phyloP scores from a whole-genome alignment of 495 filamentous ascomycete species.

The Xylaria palmicola region DNA sequence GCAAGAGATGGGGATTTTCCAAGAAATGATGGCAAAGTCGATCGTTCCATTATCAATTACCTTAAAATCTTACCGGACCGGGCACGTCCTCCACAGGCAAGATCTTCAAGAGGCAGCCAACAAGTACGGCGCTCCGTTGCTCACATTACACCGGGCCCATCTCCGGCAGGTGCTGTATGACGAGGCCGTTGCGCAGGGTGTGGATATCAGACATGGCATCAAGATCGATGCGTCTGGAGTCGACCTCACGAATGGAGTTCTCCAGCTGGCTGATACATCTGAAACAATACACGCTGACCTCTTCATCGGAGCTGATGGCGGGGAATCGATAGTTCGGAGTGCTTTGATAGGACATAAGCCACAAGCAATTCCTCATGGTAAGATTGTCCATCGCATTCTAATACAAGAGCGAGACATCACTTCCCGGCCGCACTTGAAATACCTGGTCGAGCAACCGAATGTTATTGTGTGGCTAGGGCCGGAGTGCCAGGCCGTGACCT shows the following conservation, averaged over 20 bases:
- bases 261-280: background rate
- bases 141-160: background rate
- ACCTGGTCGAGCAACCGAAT: slow-evolving; percentile 13
- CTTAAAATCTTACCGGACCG: slow-evolving; percentile 11
- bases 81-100: background rate
- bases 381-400: slow-evolving; percentile 15
- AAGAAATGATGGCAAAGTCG: slow-evolving; percentile 6
- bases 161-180: background rate
- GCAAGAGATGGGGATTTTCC: slow-evolving; percentile 11
- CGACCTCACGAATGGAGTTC: background rate
- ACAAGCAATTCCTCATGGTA: slow-evolving; percentile 2
- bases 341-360: background rate
- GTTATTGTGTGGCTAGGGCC: slow-evolving; percentile 20
- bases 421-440: background rate
- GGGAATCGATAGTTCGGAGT: background rate
- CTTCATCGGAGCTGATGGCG: slow-evolving; percentile 13
- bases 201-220: slow-evolving; percentile 5
- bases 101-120: background rate
- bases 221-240: background rate
- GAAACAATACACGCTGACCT: background rate
- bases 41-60: background rate
- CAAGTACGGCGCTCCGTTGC: background rate
- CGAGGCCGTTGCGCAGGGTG: background rate
- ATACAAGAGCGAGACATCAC: background rate
- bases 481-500: slow-evolving; percentile 15